Conservation (phyloP, 1,139 yeast species). For the Yamadazyma diddensiae region DNA sequence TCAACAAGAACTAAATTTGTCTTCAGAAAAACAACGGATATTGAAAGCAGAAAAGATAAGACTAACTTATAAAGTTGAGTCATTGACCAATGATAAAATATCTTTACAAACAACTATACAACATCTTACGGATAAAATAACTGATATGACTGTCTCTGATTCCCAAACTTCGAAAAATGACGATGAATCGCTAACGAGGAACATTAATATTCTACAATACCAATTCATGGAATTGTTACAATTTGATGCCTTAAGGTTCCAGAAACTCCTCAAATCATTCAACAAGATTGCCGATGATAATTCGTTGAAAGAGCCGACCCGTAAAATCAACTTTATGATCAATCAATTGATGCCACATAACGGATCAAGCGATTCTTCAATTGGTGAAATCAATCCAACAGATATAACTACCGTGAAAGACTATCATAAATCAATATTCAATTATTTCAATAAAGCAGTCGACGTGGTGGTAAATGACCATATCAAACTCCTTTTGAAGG, state of each 20-base stretch:
- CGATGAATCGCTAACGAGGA: slow-evolving; percentile 11
- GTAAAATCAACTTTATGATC: slow-evolving; percentile 43
- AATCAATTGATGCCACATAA: slow-evolving; percentile 16
- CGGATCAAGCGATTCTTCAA: slow-evolving; percentile 8
- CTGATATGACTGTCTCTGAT: slow-evolving; percentile 19
- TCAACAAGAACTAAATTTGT: slow-evolving; percentile 37
- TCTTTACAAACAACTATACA: slow-evolving; percentile 30
- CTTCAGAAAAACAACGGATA: slow-evolving; percentile 47
- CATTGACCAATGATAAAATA: slow-evolving; percentile 35
- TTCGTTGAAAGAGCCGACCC: slow-evolving; percentile 56
- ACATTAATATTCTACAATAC: slow-evolving; percentile 27
- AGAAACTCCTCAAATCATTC: slow-evolving; percentile 44
- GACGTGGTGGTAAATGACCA: slow-evolving; percentile 58
- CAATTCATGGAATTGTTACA: slow-evolving; percentile 39
- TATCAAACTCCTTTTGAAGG: slow-evolving; percentile 40
- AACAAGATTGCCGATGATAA: slow-evolving; percentile 56
- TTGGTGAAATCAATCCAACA: slow-evolving; percentile 13
- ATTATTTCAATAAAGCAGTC: slow-evolving; percentile 58
- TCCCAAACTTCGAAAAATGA: slow-evolving; percentile 13
- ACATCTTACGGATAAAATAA: slow-evolving; percentile 31
- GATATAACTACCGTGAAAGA: slow-evolving; percentile 37
- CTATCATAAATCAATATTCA: slow-evolving; percentile 52
- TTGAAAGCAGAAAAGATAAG: slow-evolving; percentile 50
- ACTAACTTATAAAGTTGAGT: slow-evolving; percentile 39
- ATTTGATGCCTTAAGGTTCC: slow-evolving; percentile 37